These are phyloP conservation scores for Fusarium poae DNA, from an alignment of 2,329 filamentous ascomycete genomes.

Conservation along the genomic window DNA sequence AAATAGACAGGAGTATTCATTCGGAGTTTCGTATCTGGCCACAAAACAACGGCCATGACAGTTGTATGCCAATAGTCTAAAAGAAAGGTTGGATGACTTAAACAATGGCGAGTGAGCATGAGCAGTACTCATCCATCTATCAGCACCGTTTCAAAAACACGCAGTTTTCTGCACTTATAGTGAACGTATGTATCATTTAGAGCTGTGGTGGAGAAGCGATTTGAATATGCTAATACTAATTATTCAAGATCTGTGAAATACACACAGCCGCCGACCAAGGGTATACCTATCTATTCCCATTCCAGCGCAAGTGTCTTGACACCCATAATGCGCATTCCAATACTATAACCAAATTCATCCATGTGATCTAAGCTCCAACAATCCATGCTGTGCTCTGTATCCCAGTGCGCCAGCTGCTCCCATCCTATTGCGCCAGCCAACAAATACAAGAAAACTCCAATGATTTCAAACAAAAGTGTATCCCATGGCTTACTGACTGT, in stretches of 20 bases:
- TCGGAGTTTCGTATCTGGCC: conserved; percentile 9
- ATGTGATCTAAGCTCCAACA: conserved; percentile 31
- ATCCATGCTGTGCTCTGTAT: conserved; percentile 33
- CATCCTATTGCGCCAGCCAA: conserved; percentile 29
- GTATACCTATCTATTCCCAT: conserved; percentile 39
- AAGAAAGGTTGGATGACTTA: background rate
- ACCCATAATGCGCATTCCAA: conserved; percentile 19
- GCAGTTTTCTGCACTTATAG: background rate
- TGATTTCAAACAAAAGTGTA: conserved; percentile 35
- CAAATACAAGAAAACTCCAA: conserved; percentile 33
- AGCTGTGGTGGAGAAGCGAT: background rate
- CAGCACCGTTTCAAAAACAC: background rate
- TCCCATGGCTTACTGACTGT: conserved; percentile 17
- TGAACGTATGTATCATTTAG: background rate
- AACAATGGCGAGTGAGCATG: background rate
- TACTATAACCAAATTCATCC: conserved; percentile 31
- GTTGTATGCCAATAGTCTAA: background rate
- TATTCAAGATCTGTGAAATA: conserved; percentile 31
- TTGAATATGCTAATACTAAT: conserved; percentile 24
- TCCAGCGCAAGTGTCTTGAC: conserved; percentile 25
- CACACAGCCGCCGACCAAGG: conserved; percentile 33
- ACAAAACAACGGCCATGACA: background rate
- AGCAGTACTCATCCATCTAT: too few species aligned
- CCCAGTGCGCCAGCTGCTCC: conserved; percentile 23
- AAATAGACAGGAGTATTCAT: conserved; percentile 11